Evolutionary conservation across 495 filamentous ascomycete species (phyloP), one percentile per base, ranked within the genome.

Genomic region (Neurospora tetrasperma): DNA sequence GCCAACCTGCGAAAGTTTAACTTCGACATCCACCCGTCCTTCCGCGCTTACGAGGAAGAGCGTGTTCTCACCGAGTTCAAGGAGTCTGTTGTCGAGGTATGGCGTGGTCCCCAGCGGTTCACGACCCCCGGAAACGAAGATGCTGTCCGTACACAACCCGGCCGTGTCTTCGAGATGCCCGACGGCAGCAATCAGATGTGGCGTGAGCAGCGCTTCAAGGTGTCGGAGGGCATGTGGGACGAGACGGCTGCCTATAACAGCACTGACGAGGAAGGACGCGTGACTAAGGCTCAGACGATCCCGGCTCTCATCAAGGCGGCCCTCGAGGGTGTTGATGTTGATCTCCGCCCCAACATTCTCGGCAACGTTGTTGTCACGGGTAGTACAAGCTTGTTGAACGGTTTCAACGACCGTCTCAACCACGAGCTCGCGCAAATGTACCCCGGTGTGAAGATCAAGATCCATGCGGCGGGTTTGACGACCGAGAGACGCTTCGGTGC

Each of bases 41-140:
- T 93, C 87, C 89, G 91, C 74, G 84, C 84, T 18, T 88, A 93
- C 39, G 88, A 98, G 81, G 96, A 99, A 85, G 96, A 98, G 77
- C 92, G 96, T 62, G 91, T 97, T 16, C 83, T 98, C 31, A 92
- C 91, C 46, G 93, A 97, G 78, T 99, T 98, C 86, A 99, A 99
- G 84, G 96, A 99, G 84, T 95, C 91, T 69, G 94, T 97, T 62
- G 95, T 98, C 38, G 92, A 97, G 79, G 89, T 94, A 39, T 98
- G 95, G 95, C 86, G 87, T n/a, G 93, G 94, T 1, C 93, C 92
- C 0, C 91, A 90, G 71, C 87, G 88, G 31, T 89, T 92, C 72
- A 79, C 85, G 6, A 85, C 86, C 46, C 84, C 86, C 7, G 85
- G 86, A 42, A 89, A 88, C 74, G 88, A 94, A 74, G 94, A 97